A percentile compares a stretch with the other conserved stretches of the same genome.
These are phyloP conservation scores for Sphaerostilbella broomeana DNA, from an alignment of 2,329 filamentous ascomycete species.

Conservation along the genomic window DNA sequence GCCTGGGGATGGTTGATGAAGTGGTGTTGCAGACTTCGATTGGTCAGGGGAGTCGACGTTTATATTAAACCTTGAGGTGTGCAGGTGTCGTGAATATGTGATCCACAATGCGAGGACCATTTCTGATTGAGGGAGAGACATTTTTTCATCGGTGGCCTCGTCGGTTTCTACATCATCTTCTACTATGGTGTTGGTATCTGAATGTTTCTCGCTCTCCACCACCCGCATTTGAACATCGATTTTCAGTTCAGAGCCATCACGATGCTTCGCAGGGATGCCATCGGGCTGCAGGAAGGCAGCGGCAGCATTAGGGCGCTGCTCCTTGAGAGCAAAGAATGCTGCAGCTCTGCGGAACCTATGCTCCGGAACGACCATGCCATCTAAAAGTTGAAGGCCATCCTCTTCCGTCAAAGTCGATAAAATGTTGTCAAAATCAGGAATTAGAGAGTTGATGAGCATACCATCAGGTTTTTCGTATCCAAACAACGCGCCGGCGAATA, in stretches of 20 bases:
- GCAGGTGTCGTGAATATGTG: constrained; percentile 89
- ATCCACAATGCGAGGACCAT: constrained; percentile 95
- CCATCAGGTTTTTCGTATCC: constrained; percentile 81
- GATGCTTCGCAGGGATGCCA: constrained; percentile 77
- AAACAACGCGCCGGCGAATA: constrained; percentile 88
- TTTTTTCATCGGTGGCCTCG: constrained; percentile 30
- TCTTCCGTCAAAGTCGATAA: constrained; percentile 77
- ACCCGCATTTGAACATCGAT: constrained; percentile 96
- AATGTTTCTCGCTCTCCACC: constrained; percentile 75
- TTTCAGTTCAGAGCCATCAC: constrained; percentile 85
- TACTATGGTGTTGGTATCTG: constrained; percentile 57
- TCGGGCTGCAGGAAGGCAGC: constrained; percentile 76
- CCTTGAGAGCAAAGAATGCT: constrained; percentile 73
- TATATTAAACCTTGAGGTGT: constrained; percentile 49
- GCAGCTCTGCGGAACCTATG: constrained; percentile 89
- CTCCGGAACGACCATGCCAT: constrained; percentile 95
- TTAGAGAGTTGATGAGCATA: constrained; percentile 67
- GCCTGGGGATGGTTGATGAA: constrained; percentile 72
- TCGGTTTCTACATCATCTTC: constrained; percentile 41
- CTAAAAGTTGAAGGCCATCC: constrained; percentile 73
- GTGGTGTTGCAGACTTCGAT: constrained; percentile 62
- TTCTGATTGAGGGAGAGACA: constrained; percentile 55
- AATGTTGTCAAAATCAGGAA: constrained; percentile 82
- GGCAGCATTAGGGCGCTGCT: constrained; percentile 72
- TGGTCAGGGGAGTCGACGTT: constrained; percentile 54